Percentiles rank a stretch among this genome's conserved stretches.
Evolutionary conservation across 2,329 filamentous ascomycete species (phyloP).

Genomic region (Talaromyces sp.): DNA sequence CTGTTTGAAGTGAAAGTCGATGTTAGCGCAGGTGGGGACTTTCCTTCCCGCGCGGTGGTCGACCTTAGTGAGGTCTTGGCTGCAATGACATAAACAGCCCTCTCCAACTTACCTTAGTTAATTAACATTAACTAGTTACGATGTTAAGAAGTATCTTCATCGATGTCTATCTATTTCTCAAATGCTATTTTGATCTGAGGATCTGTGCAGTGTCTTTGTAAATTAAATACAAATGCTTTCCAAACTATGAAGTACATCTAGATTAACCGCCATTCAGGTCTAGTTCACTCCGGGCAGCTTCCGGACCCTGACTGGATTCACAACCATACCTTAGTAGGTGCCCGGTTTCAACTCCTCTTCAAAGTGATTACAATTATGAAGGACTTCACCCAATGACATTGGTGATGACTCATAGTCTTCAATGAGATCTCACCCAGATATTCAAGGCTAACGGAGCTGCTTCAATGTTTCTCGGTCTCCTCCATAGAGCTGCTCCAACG

Average conservation of each 20-base stretch:
- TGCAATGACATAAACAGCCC: neutral
- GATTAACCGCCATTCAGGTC: neutral
- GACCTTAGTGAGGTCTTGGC: neutral
- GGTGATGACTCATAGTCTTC: neutral
- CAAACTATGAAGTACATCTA: neutral
- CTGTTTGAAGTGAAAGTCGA: constrained; percentile 55
- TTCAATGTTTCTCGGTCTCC: neutral
- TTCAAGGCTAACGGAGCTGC: neutral
- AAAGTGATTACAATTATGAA: too few species aligned
- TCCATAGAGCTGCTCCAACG: neutral
- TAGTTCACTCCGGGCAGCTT: neutral
- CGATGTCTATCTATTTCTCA: neutral
- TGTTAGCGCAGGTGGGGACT: constrained; percentile 16
- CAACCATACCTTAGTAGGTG: neutral
- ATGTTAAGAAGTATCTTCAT: neutral
- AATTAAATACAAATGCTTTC: neutral
- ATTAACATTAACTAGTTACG: too few species aligned
- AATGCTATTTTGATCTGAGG: neutral
- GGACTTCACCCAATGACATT: neutral
- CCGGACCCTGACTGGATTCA: neutral
- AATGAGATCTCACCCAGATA: neutral
- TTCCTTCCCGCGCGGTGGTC: constrained; percentile 5
- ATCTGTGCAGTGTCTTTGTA: neutral
- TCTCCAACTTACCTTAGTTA: too few species aligned
- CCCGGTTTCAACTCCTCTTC: neutral